Percentiles rank a stretch among this genome's conserved stretches.
Evolutionary conservation across 2,329 filamentous ascomycete species (phyloP).

Genomic region (Dactylellina drechsleri): DNA sequence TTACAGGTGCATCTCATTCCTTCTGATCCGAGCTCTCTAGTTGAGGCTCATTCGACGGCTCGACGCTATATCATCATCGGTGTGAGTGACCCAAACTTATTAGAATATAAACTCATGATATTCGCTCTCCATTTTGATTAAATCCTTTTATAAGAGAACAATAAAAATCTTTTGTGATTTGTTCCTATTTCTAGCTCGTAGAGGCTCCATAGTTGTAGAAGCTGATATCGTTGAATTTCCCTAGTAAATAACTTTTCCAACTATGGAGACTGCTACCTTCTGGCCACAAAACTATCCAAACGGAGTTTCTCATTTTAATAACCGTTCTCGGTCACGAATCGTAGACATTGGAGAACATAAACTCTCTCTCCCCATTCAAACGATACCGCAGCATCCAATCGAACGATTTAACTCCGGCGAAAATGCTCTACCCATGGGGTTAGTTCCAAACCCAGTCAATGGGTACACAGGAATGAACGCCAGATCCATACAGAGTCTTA

Average conservation of each 20-base stretch:
- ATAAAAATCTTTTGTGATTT: too few species aligned
- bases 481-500: conserved; percentile 19
- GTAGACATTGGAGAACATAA: conserved; percentile 51
- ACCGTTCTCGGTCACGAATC: conserved; percentile 24
- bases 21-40: conserved; percentile 23
- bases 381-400: conserved; percentile 37
- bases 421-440: conserved; percentile 36
- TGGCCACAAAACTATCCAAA: conserved; percentile 28
- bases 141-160: too few species aligned
- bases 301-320: conserved; percentile 15
- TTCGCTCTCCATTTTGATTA: too few species aligned
- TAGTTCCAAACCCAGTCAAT: conserved; percentile 41
- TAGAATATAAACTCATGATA: too few species aligned
- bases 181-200: too few species aligned
- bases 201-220: too few species aligned
- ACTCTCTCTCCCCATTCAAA: conserved; percentile 41
- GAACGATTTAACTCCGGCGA: conserved; percentile 46
- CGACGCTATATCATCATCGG: background rate
- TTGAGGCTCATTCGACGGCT: conserved; percentile 4
- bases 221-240: background rate
- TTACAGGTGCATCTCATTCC: conserved; percentile 2
- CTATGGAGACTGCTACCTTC: conserved; percentile 34
- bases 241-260: background rate
- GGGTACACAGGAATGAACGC: conserved; percentile 19
- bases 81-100: background rate